Percentiles rank a stretch among this genome's conserved stretches.
phyloP scores from a whole-genome alignment of 2,329 filamentous ascomycete genomes.

The Magnaporthales sp. region DNA sequence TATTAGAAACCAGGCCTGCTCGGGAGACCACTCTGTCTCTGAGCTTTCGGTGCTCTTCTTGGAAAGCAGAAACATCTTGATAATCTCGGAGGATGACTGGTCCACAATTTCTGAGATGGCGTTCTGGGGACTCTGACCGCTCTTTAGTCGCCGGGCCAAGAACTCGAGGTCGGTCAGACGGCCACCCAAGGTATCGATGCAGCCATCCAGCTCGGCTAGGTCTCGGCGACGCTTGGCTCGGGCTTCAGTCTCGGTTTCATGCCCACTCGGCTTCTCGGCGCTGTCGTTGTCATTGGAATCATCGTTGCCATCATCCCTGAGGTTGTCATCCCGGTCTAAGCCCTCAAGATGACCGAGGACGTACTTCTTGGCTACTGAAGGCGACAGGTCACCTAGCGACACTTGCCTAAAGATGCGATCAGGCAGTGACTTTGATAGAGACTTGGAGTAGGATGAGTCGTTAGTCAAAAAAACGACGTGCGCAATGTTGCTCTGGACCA shows the following conservation, averaged over 20 bases:
- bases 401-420: constrained; percentile 86
- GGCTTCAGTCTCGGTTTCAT: not conserved
- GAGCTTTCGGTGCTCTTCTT: constrained; percentile 9
- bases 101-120: constrained; percentile 85
- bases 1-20: constrained; percentile 88
- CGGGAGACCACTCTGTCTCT: constrained; percentile 56
- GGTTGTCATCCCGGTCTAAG: constrained; percentile 22
- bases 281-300: constrained; percentile 9
- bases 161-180: constrained; percentile 94
- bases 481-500: constrained; percentile 81
- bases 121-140: constrained; percentile 71
- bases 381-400: constrained; percentile 76
- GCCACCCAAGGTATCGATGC: constrained; percentile 76
- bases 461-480: constrained; percentile 93
- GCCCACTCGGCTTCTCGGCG: no score
- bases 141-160: constrained; percentile 79
- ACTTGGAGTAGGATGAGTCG: constrained; percentile 82
- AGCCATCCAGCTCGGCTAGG: constrained; percentile 66
- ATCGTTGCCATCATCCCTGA: constrained; percentile 21
- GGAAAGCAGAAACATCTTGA: constrained; percentile 84
- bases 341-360: constrained; percentile 73
- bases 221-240: constrained; percentile 27
- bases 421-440: constrained; percentile 76
- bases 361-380: constrained; percentile 79
- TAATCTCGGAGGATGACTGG: constrained; percentile 79